These are phyloP conservation scores for Saitozyma podzolica DNA, from an alignment of 768 basidiomycete species.

Conservation along the genomic window DNA sequence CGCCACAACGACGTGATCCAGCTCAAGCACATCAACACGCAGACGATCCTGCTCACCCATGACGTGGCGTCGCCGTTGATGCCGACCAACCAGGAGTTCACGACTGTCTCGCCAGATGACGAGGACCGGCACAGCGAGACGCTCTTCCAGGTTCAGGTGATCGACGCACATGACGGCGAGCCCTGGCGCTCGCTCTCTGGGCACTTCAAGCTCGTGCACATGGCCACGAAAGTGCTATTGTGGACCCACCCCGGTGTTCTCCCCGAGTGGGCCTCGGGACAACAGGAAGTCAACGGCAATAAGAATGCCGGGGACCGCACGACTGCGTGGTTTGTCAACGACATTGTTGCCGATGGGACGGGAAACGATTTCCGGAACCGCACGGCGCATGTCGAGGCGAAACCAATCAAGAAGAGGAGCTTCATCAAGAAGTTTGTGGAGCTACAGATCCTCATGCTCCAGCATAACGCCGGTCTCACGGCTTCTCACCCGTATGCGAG, in stretches of 20 bases:
- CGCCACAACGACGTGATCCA: slow-evolving; percentile 86
- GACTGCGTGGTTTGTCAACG: slow-evolving; percentile 85
- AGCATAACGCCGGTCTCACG: slow-evolving; percentile 97
- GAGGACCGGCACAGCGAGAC: slow-evolving; percentile 80
- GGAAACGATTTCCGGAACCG: slow-evolving; percentile 62
- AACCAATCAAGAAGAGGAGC: slow-evolving; percentile 75
- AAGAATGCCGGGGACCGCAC: slow-evolving; percentile 81
- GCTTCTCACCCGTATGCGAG: slow-evolving; percentile 98
- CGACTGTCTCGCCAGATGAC: slow-evolving; percentile 82
- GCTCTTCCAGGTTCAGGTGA: slow-evolving; percentile 73
- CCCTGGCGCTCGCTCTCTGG: slow-evolving; percentile 92
- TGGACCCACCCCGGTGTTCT: slow-evolving; percentile 81
- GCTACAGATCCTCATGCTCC: slow-evolving; percentile 90
- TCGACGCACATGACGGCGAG: slow-evolving; percentile 72
- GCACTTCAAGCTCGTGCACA: slow-evolving; percentile 86
- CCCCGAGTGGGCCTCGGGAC: slow-evolving; percentile 95
- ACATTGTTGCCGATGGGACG: slow-evolving; percentile 70
- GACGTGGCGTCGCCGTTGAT: slow-evolving; percentile 96
- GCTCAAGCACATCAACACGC: slow-evolving; percentile 80
- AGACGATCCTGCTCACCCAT: slow-evolving; percentile 82
- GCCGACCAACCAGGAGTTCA: slow-evolving; percentile 98
- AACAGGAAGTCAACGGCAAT: slow-evolving; percentile 97
- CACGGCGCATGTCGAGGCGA: slow-evolving; percentile 59
- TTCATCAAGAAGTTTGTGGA: slow-evolving; percentile 96
- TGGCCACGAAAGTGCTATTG: slow-evolving; percentile 84